Base-by-base conservation (phyloP, 768 basidiomycete species). In the Pisolithus orientalis region DNA sequence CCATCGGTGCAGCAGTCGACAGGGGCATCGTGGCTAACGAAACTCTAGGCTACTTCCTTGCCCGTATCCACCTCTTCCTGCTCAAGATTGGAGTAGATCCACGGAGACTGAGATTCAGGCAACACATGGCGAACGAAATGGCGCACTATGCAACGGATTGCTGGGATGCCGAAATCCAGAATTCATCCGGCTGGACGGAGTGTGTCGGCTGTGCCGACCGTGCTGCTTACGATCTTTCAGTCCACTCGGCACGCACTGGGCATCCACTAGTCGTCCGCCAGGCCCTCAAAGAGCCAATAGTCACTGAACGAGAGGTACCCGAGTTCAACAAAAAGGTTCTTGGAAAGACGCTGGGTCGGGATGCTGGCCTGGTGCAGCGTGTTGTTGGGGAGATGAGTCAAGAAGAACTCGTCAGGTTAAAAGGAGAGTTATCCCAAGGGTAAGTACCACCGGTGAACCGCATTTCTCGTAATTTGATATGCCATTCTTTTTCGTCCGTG, bases 101-200 rank as follows among this genome's bases (percentile, higher is more conserved):
- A 13, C 56, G 65, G 44, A 82, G 93, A 7, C 74, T 97, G 57
- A 82, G 96, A 49, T 98, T 97, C 81, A 79, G 96, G 32, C 96
- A 99, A 65, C 96, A 99, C 68, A 98, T 98, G 96, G 80, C 72
- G 37, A 99, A 98, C 72, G 96, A 98, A 76, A 98, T 98, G 95
- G 96, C 96, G 1, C 96, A 98, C 69, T 99, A 99, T 68, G 95
- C 96, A 50, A 82, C 93, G 38, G 95, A 98, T 72, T 99, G 96
- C 70, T 99, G 96, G 96, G 96, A 99, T 65, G 96, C 94, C 40
- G 96, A 99, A 74, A 97, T 98, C 58, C 80, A 93, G 56, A 93
- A 90, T 50, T 88, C 90, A 46, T 56, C 55, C 16, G 67, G 87
- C 43, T 99, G 96, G 96, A 95, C 92, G 49, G 96, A 99, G 73